Percentiles rank a stretch among this genome's conserved stretches.
Evolutionary conservation across 2,329 filamentous ascomycete species (phyloP).

Genomic region (Claviceps maximensis): DNA sequence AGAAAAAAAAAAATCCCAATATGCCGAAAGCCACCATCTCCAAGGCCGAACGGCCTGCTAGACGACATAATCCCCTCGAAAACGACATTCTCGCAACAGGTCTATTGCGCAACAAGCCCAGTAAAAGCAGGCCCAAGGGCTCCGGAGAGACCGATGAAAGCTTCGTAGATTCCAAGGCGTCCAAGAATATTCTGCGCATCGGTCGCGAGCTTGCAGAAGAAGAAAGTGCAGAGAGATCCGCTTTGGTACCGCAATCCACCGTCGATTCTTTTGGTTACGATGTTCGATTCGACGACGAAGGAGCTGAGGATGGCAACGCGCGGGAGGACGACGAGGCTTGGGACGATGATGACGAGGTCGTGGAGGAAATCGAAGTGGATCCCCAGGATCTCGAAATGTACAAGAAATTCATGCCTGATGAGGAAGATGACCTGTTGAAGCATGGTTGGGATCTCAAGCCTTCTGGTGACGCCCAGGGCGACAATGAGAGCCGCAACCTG

Average conservation of each 20-base stretch:
- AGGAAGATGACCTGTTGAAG: slow-evolving; percentile 60
- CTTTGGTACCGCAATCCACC: slow-evolving; percentile 24
- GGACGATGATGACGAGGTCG: slow-evolving; percentile 64
- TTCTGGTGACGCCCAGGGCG: slow-evolving; percentile 30
- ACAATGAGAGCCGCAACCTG: slow-evolving; percentile 56
- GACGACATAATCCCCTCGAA: slow-evolving; percentile 80
- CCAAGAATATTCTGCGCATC: slow-evolving; percentile 76
- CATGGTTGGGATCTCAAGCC: slow-evolving; percentile 43
- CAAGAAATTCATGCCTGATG: slow-evolving; percentile 70
- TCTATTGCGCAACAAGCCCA: slow-evolving; percentile 58
- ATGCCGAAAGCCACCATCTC: slow-evolving; percentile 73
- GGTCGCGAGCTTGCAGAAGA: slow-evolving; percentile 82
- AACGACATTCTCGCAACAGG: slow-evolving; percentile 68
- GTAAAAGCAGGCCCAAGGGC: slow-evolving; percentile 54
- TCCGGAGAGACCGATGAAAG: slow-evolving; percentile 48
- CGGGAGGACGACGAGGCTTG: slow-evolving; percentile 55
- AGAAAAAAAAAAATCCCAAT: slow-evolving; percentile 9
- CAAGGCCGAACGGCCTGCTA: slow-evolving; percentile 41
- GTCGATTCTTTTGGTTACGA: slow-evolving; percentile 63
- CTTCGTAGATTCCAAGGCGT: slow-evolving; percentile 80
- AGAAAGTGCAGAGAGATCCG: slow-evolving; percentile 34
- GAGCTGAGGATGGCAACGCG: slow-evolving; percentile 27
- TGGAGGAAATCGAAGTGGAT: slow-evolving; percentile 67
- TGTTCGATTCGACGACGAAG: slow-evolving; percentile 50
- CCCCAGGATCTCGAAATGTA: slow-evolving; percentile 82